These are phyloP conservation scores for Amniculicola lignicola DNA, from an alignment of 495 filamentous ascomycete species.

Conservation along the genomic window DNA sequence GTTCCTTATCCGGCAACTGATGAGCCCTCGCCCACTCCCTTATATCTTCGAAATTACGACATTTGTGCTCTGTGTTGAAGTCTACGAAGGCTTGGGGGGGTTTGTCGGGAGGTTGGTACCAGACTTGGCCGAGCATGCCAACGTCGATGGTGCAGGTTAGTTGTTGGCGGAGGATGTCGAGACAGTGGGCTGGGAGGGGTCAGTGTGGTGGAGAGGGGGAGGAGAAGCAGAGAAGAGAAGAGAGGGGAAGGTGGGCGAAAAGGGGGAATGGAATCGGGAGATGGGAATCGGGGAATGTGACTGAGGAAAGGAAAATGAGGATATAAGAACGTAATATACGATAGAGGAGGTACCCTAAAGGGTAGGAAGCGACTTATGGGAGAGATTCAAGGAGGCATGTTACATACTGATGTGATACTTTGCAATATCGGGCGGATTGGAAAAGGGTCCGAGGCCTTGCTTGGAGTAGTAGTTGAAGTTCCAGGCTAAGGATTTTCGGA, in stretches of 20 bases:
- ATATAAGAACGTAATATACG: no score
- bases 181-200: slow-evolving; percentile 46
- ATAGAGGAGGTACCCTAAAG: no score
- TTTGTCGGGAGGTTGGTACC: slow-evolving; percentile 44
- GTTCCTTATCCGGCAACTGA: slow-evolving; percentile 43
- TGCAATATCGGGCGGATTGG: slow-evolving; percentile 50
- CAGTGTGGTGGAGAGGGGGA: no score
- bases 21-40: slow-evolving; percentile 51
- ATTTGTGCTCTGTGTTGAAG: slow-evolving; percentile 56
- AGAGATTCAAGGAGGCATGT: no score
- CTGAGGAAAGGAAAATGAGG: no score
- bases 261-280: no score
- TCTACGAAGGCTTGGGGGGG: slow-evolving; percentile 50
- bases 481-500: slow-evolving; percentile 55
- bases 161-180: slow-evolving; percentile 56
- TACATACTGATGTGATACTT: slow-evolving; percentile 45
- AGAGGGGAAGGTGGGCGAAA: no score
- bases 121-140: slow-evolving; percentile 54
- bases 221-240: no score
- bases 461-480: slow-evolving; percentile 57
- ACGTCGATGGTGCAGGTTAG: slow-evolving; percentile 58
- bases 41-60: slow-evolving; percentile 55
- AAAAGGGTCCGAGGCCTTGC: slow-evolving; percentile 49
- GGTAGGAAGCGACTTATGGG: no score
- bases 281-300: no score